Evolutionary conservation across 176 grass and related monocot species (phyloP), one percentile per base, ranked within the genome.

Genomic region (Zea luxurians): DNA sequence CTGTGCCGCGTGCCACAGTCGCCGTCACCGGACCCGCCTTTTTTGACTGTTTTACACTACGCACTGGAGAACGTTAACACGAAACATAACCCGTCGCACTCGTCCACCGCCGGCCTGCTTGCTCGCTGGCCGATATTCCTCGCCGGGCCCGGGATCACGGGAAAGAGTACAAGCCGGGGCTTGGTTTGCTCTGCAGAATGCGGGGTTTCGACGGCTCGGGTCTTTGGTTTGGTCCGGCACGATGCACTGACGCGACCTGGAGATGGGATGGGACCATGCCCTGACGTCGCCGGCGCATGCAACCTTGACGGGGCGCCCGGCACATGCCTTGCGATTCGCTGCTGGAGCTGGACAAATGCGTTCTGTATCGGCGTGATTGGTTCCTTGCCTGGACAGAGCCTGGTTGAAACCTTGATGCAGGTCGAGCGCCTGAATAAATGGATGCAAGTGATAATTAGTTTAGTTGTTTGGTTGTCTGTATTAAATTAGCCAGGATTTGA

Each of bases 321-420:
- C 75, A 84, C 75, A 71, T 55, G 82, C 64, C 44, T 13, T 52
- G 64, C 62, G 21, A 18, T 46, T 41, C 42, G 53, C 50, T 18
- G 45, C 10, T 4, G 54, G 0, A 46, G 43, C 6, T 46, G 65
- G 34, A 20, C 82, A 43, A 11, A 45, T 1, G 80, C 15, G 38
- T 17, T 4, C 21, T 66, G 4, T 15, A 37, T 40, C 27, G 27
- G 27, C 27, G 27, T 27, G 27, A 27, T 27, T 27, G 27, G 27
- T 27, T 27, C 27, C 27, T 27, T 27, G 27, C 27, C 27, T 27
- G 27, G 27, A 27, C 27, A 27, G 27, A 27, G 27, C 27, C 27
- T 27, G 27, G 27, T 27, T 27, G 27, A 27, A 27, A 27, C 27
- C 27, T 27, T 27, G 27, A 27, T 27, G 27, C 27, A 27, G 27